Evolutionary conservation across 371 early-diverging fungal species (phyloP).

Genomic region (Funneliformis caledonium): DNA sequence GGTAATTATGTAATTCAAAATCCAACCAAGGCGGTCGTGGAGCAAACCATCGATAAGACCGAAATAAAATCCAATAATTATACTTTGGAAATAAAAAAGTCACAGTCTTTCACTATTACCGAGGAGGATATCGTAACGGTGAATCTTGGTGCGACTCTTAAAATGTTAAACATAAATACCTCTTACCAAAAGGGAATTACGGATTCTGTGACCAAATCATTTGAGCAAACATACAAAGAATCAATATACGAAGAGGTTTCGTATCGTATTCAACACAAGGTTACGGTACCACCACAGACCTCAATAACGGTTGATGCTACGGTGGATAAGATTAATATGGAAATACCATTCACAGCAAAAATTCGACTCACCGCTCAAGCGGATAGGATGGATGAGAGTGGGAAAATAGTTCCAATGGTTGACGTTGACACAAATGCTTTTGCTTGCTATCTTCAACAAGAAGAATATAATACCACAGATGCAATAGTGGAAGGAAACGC

Average conservation of each 20-base stretch:
- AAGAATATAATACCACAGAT: neutral
- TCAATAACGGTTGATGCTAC: neutral
- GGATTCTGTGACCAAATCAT: too few species aligned
- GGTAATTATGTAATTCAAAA: neutral
- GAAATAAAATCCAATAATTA: neutral
- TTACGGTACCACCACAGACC: neutral
- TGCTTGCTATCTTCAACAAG: neutral
- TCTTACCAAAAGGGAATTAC: too few species aligned
- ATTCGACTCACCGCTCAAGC: neutral
- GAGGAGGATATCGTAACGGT: too few species aligned
- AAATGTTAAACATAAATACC: too few species aligned
- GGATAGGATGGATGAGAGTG: neutral
- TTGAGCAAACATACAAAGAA: neutral
- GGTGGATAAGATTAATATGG: neutral
- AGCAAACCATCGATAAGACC: neutral
- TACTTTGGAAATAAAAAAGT: neutral
- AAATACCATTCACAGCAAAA: neutral
- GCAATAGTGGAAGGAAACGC: neutral
- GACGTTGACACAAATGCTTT: neutral
- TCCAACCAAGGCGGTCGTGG: neutral
- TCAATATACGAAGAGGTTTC: neutral
- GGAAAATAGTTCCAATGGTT: neutral
- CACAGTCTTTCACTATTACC: neutral
- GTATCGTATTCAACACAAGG: neutral
- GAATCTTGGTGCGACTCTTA: too few species aligned